Evolutionary conservation across 2,329 filamentous ascomycete species (phyloP).

Genomic region (Parascedosporium putredinis): DNA sequence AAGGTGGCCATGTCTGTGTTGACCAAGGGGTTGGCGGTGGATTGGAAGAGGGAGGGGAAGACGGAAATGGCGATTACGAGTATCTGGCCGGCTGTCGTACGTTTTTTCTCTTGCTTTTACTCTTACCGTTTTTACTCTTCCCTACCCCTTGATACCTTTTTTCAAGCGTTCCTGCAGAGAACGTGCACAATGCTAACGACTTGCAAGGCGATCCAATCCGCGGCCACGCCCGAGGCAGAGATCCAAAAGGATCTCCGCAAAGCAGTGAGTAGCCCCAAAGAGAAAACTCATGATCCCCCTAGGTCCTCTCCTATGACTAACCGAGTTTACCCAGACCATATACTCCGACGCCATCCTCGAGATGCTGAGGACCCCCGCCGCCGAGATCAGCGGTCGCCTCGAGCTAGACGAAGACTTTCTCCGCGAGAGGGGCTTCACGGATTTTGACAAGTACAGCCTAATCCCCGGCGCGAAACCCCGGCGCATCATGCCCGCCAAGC

Average conservation of each 20-base stretch:
- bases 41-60: slow-evolving; percentile 58
- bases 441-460: slow-evolving; percentile 66
- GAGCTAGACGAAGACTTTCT: slow-evolving; percentile 76
- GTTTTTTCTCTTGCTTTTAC: too few relatives aligned
- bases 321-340: slow-evolving; percentile 44
- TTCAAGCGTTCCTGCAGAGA: neutral
- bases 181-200: slow-evolving; percentile 4
- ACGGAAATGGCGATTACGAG: slow-evolving; percentile 65
- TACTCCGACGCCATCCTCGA: slow-evolving; percentile 72
- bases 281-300: too few relatives aligned
- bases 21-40: slow-evolving; percentile 74
- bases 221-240: slow-evolving; percentile 45
- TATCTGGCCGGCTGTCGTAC: slow-evolving; percentile 69
- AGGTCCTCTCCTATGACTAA: too few relatives aligned
- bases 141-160: too few relatives aligned
- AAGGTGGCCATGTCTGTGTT: slow-evolving; percentile 77
- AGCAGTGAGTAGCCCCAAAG: slow-evolving; percentile 27
- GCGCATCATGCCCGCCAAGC: slow-evolving; percentile 63
- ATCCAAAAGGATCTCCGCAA: slow-evolving; percentile 20
- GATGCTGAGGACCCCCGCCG: slow-evolving; percentile 51
- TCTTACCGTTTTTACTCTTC: too few relatives aligned
- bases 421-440: slow-evolving; percentile 48
- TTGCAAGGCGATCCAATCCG: slow-evolving; percentile 57
- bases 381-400: slow-evolving; percentile 58
- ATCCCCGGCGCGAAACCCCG: slow-evolving; percentile 53